Percentiles rank a stretch among this genome's conserved stretches.
phyloP scores from a whole-genome alignment of 345 rosid species.

The Boechera retrofracta region DNA sequence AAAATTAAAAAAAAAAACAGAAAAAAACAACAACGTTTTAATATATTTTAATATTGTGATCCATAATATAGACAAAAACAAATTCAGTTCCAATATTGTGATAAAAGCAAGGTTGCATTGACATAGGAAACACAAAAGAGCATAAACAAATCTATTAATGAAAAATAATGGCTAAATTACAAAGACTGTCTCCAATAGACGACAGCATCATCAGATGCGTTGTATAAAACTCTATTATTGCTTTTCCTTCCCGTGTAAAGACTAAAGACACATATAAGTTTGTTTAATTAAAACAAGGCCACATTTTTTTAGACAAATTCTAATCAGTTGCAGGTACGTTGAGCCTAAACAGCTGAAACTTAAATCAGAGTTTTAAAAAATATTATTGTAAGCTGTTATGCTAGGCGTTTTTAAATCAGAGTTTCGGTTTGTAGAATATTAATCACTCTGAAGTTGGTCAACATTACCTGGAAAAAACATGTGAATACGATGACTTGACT shows the following conservation, averaged over 20 bases:
- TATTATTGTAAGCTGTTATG: no score
- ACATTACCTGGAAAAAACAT: no score
- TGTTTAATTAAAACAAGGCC: neutral
- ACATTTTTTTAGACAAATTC: neutral
- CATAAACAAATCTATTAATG: conserved; percentile 4
- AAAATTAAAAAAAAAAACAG: no score
- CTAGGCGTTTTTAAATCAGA: no score
- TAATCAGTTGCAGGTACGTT: neutral
- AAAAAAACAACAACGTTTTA: no score
- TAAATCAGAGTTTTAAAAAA: no score
- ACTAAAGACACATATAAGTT: neutral
- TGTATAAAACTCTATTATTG: conserved; percentile 37
- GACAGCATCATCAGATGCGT: conserved; percentile 22
- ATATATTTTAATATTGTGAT: no score
- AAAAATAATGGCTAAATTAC: conserved; percentile 36
- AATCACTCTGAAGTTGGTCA: no score
- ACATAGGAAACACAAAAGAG: no score
- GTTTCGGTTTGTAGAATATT: no score
- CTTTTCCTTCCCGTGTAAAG: neutral
- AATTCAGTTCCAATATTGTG: conserved; percentile 6
- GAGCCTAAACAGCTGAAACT: neutral
- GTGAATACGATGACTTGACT: no score
- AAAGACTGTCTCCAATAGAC: conserved; percentile 35
- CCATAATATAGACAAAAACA: neutral
- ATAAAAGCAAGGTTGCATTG: neutral